Evolutionary conservation across 2,329 filamentous ascomycete species (phyloP).

Genomic region (Gaeumannomyces tritici): DNA sequence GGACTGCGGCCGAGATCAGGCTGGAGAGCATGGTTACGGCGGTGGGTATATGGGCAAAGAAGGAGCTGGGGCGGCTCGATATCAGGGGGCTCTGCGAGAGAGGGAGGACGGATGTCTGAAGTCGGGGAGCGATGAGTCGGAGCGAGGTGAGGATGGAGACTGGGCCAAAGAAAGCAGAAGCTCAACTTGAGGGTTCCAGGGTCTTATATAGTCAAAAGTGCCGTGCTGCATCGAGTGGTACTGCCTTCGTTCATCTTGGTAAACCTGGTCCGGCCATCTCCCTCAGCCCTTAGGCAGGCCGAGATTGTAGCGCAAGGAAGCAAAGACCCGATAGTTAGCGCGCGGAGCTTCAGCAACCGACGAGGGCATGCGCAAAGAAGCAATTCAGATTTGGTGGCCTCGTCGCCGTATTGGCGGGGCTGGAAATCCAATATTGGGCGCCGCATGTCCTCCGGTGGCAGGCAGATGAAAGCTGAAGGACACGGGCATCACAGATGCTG

Average conservation of each 20-base stretch:
- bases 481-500: neutral
- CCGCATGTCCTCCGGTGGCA: neutral
- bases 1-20: too few species aligned
- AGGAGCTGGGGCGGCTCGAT: too few species aligned
- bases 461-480: too few species aligned
- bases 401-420: neutral
- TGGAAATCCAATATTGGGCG: neutral
- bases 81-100: neutral
- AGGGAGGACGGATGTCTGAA: neutral
- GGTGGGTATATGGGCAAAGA: too few species aligned
- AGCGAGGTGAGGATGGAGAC: neutral
- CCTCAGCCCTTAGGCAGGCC: neutral
- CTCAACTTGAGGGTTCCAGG: neutral
- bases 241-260: neutral
- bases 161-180: neutral
- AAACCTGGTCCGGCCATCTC: too few species aligned
- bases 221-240: neutral
- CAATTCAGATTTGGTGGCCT: neutral
- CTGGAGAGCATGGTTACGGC: too few species aligned
- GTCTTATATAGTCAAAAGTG: neutral
- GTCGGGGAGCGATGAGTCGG: neutral
- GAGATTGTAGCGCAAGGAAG: too few species aligned
- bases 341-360: too few species aligned
- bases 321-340: too few species aligned
- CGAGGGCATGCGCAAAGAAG: neutral